phyloP scores from a whole-genome alignment of 192 early-diverging fungal species.

The Dissophora ornata region DNA sequence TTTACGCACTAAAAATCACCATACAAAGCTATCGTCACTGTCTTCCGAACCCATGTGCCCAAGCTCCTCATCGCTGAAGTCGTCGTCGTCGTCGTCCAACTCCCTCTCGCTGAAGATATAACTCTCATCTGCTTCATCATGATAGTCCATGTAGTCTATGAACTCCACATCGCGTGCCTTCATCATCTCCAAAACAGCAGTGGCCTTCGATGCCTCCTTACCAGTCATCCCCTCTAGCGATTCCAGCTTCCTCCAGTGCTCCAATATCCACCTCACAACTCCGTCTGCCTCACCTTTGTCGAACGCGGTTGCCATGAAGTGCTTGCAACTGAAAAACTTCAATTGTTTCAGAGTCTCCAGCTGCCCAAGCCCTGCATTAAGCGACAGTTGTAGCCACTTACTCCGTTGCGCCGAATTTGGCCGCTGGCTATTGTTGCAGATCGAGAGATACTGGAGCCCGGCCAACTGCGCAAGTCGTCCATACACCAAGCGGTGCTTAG shows the following conservation, averaged over 20 bases:
- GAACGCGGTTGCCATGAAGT: not conserved
- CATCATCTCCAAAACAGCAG: not conserved
- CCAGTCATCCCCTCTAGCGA: too few species aligned
- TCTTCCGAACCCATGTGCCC: too few species aligned
- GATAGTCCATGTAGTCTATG: too few species aligned
- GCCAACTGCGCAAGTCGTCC: constrained; percentile 7
- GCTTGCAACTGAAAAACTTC: constrained; percentile 26
- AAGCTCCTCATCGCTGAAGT: constrained; percentile 1
- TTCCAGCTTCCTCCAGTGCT: constrained; percentile 20
- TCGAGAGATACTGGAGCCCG: constrained; percentile 25
- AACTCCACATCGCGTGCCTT: not conserved
- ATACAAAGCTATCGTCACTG: too few species aligned
- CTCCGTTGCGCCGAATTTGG: too few species aligned
- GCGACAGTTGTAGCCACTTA: not conserved
- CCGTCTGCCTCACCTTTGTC: not conserved
- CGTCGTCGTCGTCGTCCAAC: not conserved
- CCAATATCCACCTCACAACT: constrained; percentile 21
- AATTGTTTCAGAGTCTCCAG: constrained; percentile 9
- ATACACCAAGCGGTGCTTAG: constrained; percentile 6
- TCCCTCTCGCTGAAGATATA: not conserved
- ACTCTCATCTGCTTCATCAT: too few species aligned
- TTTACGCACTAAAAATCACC: too few species aligned
- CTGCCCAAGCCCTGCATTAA: constrained; percentile 6
- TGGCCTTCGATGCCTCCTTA: too few species aligned
- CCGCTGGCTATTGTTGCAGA: constrained; percentile 7